These are phyloP conservation scores for Seiridium cupressi DNA, from an alignment of 2,329 filamentous ascomycete species.

Conservation along the genomic window DNA sequence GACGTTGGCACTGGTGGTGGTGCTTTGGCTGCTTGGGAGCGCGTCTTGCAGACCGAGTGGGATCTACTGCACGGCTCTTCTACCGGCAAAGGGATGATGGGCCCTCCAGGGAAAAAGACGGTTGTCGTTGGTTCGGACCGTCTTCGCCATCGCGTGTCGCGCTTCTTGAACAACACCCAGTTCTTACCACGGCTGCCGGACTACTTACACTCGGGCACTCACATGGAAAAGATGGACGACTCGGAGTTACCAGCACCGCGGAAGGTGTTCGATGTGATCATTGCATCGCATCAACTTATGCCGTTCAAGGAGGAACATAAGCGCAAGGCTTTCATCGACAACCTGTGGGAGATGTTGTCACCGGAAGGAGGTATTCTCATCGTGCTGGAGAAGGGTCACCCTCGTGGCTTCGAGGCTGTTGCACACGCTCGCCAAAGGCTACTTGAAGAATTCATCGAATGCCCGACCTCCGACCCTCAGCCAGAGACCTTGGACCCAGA, in stretches of 20 bases:
- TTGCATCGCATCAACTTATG: conserved; percentile 83
- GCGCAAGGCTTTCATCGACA: conserved; percentile 77
- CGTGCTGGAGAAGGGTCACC: conserved; percentile 86
- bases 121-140: conserved; percentile 76
- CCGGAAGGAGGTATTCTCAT: conserved; percentile 84
- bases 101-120: conserved; percentile 70
- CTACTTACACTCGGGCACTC: conserved; percentile 66
- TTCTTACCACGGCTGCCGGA: conserved; percentile 92
- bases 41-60: conserved; percentile 80
- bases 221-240: conserved; percentile 58
- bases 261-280: conserved; percentile 86
- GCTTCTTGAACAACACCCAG: conserved; percentile 81
- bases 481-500: conserved; percentile 39
- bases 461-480: conserved; percentile 25
- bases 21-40: conserved; percentile 71
- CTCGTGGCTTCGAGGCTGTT: conserved; percentile 88
- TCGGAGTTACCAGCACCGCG: conserved; percentile 53
- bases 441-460: conserved; percentile 63
- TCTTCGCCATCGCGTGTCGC: conserved; percentile 72
- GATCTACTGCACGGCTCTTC: conserved; percentile 58
- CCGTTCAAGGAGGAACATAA: conserved; percentile 72
- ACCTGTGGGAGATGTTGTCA: conserved; percentile 84
- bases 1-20: conserved; percentile 76
- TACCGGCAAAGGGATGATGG: conserved; percentile 36
- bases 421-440: conserved; percentile 80